Evolutionary conservation across 257 asterid genomes (phyloP).

Genomic region (Prunella vulgaris): DNA sequence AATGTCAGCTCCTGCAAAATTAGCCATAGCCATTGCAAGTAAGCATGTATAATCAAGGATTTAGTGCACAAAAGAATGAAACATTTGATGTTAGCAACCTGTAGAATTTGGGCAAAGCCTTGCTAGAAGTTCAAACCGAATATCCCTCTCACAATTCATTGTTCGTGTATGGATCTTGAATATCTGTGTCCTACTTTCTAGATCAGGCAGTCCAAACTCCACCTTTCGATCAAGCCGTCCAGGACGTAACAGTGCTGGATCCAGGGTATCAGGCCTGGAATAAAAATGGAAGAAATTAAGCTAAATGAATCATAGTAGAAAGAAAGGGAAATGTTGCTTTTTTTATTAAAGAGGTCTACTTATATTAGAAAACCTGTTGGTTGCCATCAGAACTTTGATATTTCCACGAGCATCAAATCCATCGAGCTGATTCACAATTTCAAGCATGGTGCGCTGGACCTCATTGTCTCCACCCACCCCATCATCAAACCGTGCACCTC

Average conservation of each 20-base stretch:
- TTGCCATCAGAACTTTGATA: constrained; percentile 96
- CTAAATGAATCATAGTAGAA: no score
- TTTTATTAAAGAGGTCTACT: neutral
- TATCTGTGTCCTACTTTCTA: constrained; percentile 82
- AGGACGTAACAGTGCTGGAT: constrained; percentile 91
- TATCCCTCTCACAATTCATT: constrained; percentile 84
- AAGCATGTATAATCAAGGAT: neutral
- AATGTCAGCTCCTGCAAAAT: constrained; percentile 69
- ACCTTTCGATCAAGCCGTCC: constrained; percentile 96
- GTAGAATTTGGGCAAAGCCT: constrained; percentile 96
- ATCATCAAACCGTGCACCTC: constrained; percentile 97
- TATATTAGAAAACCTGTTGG: constrained; percentile 53
- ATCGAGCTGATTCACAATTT: constrained; percentile 95
- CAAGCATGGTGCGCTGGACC: constrained; percentile 99
- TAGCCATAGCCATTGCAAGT: neutral
- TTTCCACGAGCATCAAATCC: constrained; percentile 99
- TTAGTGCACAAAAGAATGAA: neutral
- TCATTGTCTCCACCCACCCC: constrained; percentile 98
- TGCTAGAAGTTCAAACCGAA: constrained; percentile 78
- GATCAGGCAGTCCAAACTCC: constrained; percentile 94
- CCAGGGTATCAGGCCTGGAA: constrained; percentile 87
- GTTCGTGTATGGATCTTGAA: constrained; percentile 87
- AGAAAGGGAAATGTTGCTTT: no score
- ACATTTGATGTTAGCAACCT: constrained; percentile 19
- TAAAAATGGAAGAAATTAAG: neutral